phyloP scores from a whole-genome alignment of 768 basidiomycete species.

The Trametes elegans region DNA sequence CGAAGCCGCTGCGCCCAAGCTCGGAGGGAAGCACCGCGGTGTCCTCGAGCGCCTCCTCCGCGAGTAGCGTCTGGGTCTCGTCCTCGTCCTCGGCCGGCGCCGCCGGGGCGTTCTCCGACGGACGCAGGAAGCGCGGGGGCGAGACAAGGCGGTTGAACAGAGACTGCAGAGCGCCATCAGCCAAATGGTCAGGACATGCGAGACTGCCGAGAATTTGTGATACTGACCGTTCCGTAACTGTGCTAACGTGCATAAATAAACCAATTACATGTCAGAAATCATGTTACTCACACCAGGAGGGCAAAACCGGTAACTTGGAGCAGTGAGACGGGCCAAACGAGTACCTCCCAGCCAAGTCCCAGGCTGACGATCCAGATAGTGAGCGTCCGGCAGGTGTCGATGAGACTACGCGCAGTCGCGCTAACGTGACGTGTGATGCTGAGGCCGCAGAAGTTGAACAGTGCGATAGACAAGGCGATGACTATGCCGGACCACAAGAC shows the following conservation, averaged over 20 bases:
- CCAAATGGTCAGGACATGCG: conserved; percentile 11
- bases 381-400: conserved; percentile 93
- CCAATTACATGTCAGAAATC: neutral
- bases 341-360: conserved; percentile 84
- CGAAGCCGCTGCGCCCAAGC: conserved; percentile 80
- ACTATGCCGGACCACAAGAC: conserved; percentile 46
- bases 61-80: conserved; percentile 41
- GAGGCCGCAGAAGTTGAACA: conserved; percentile 74
- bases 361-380: conserved; percentile 95
- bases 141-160: conserved; percentile 85
- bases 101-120: conserved; percentile 30
- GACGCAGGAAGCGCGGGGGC: conserved; percentile 61
- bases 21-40: conserved; percentile 81
- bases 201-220: neutral
- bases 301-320: conserved; percentile 84
- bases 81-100: conserved; percentile 23
- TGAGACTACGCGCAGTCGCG: conserved; percentile 87
- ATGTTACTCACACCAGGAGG: conserved; percentile 66
- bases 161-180: conserved; percentile 47
- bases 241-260: neutral
- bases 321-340: conserved; percentile 78
- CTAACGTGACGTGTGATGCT: conserved; percentile 92
- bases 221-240: conserved; percentile 79
- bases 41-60: conserved; percentile 73
- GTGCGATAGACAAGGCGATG: conserved; percentile 49